phyloP scores from a whole-genome alignment of 1,284 basidiomycete species.

The Ustilago loliicola region DNA sequence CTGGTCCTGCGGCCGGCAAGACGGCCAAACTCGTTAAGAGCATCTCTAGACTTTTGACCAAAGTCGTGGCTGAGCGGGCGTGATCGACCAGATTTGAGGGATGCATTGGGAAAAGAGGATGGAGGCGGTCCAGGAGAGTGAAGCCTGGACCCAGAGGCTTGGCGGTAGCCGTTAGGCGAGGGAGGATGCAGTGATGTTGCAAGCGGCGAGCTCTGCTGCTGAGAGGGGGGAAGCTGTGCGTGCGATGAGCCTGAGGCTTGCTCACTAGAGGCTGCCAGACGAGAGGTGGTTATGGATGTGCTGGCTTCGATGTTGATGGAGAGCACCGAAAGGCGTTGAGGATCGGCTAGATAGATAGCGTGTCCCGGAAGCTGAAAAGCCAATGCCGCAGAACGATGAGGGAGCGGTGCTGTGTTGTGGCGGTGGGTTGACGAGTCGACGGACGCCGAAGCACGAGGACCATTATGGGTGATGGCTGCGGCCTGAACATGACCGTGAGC shows the following conservation, averaged over 20 bases:
- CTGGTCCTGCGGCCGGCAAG: constrained; percentile 29
- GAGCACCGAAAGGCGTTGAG: constrained; percentile 46
- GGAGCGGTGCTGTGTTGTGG: not conserved
- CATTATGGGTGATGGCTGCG: not conserved
- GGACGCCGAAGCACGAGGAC: not conserved
- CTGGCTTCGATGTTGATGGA: constrained; percentile 44
- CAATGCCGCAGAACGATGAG: not conserved
- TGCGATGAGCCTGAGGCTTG: not conserved
- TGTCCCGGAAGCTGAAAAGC: constrained; percentile 39
- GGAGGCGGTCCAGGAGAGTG: constrained; percentile 27
- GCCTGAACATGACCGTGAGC: not conserved
- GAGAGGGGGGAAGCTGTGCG: too few species aligned
- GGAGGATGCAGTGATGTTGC: constrained; percentile 12
- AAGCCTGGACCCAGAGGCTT: constrained; percentile 18
- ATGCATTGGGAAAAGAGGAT: constrained; percentile 18
- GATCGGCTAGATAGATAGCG: constrained; percentile 38
- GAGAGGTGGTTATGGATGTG: constrained; percentile 25
- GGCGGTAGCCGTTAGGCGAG: constrained; percentile 5
- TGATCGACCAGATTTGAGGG: constrained; percentile 7
- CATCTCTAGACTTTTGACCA: constrained; percentile 37
- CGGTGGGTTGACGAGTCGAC: constrained; percentile 4
- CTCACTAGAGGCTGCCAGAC: not conserved
- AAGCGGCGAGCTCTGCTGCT: too few species aligned
- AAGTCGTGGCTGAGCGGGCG: constrained; percentile 42
- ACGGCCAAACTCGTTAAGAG: constrained; percentile 38